phyloP scores from a whole-genome alignment of 1,139 yeast genomes.

The Hansenula sp. region DNA sequence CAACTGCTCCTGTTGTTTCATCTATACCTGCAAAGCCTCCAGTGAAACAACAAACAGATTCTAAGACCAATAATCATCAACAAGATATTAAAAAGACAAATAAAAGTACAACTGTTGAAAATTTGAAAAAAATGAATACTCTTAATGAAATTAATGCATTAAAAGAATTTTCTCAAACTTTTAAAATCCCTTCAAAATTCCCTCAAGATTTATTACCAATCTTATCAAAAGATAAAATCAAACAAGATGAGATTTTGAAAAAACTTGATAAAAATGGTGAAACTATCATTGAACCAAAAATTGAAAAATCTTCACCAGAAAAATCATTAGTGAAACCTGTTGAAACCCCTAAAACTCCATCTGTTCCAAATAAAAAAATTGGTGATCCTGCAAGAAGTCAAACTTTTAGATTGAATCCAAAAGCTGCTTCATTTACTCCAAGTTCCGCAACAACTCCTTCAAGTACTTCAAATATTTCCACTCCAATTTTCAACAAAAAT shows the following conservation, averaged over 20 bases:
- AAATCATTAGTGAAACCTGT: slow-evolving; percentile 2
- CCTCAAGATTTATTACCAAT: slow-evolving; percentile 79
- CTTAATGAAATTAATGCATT: slow-evolving; percentile 76
- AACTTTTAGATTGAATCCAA: slow-evolving; percentile 66
- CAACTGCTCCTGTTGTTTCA: no score
- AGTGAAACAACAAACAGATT: slow-evolving; percentile 12
- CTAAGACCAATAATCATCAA: slow-evolving; percentile 23
- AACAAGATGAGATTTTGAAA: slow-evolving; percentile 55
- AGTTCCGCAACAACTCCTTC: slow-evolving; percentile 26
- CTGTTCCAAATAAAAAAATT: slow-evolving; percentile 36
- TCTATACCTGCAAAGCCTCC: slow-evolving; percentile 8
- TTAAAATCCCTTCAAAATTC: slow-evolving; percentile 70
- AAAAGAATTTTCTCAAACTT: slow-evolving; percentile 77
- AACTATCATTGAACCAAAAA: slow-evolving; percentile 13
- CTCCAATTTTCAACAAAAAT: slow-evolving; percentile 14
- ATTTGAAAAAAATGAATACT: slow-evolving; percentile 46
- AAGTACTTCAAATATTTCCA: slow-evolving; percentile 16
- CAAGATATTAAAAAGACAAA: slow-evolving; percentile 27
- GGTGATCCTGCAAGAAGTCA: slow-evolving; percentile 42
- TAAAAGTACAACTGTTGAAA: slow-evolving; percentile 19
- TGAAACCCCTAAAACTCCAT: slow-evolving; percentile 4
- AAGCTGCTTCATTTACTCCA: slow-evolving; percentile 71
- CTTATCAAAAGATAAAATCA: slow-evolving; percentile 60
- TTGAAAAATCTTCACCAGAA: slow-evolving; percentile 1
- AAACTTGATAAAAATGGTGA: slow-evolving; percentile 21